phyloP scores from a whole-genome alignment of 1,284 basidiomycete species.

The Heterobasidion irregulare region DNA sequence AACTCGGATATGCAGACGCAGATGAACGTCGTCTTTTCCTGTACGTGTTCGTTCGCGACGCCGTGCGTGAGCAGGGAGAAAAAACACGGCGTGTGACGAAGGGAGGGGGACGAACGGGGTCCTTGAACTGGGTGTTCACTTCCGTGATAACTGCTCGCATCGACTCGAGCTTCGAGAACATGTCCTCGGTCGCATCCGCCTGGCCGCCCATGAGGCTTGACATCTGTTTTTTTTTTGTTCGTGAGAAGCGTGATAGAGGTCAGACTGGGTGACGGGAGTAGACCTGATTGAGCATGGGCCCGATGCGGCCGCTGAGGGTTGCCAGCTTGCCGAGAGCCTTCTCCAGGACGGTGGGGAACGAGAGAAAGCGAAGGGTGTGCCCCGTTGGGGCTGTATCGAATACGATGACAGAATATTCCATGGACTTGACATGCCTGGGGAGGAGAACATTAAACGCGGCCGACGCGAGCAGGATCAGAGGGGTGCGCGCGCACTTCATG shows the following conservation, averaged over 20 bases:
- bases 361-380: constrained; percentile 96
- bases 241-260: not conserved
- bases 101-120: constrained; percentile 62
- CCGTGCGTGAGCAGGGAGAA: not conserved
- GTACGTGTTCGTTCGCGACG: constrained; percentile 2
- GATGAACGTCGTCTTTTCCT: constrained; percentile 98
- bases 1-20: constrained; percentile 99
- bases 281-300: constrained; percentile 93
- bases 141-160: constrained; percentile 98
- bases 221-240: constrained; percentile 48
- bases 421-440: constrained; percentile 94
- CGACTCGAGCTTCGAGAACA: constrained; percentile 96
- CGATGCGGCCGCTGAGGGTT: constrained; percentile 86
- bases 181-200: constrained; percentile 85
- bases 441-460: not conserved
- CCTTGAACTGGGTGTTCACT: constrained; percentile 99
- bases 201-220: constrained; percentile 91
- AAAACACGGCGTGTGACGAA: not conserved
- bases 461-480: not conserved
- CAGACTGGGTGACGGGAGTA: not conserved
- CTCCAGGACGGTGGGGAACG: constrained; percentile 95
- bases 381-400: constrained; percentile 99
- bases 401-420: constrained; percentile 99
- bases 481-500: constrained; percentile 78
- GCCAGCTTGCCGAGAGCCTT: constrained; percentile 96